phyloP scores from a whole-genome alignment of 768 basidiomycete species.

The Tephrocybe sp. region DNA sequence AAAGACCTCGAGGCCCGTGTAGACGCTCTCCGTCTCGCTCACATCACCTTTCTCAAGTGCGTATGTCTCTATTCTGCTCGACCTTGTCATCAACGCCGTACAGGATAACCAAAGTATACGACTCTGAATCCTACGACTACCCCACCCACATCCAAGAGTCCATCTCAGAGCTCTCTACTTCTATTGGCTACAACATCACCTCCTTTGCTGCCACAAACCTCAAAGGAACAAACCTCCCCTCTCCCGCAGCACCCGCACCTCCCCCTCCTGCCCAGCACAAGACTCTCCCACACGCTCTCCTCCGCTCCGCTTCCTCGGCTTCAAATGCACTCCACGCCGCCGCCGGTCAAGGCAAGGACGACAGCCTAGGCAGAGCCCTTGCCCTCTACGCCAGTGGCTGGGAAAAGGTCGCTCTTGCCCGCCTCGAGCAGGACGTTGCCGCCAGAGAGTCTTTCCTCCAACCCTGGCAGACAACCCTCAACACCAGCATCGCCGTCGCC shows the following conservation, averaged over 20 bases:
- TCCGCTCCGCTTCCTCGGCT: constrained; percentile 72
- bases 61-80: constrained; percentile 16
- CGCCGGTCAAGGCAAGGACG: constrained; percentile 40
- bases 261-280: constrained; percentile 73
- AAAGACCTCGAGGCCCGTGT: constrained; percentile 93
- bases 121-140: constrained; percentile 85
- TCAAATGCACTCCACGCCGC: constrained; percentile 44
- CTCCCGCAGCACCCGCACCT: constrained; percentile 55
- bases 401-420: constrained; percentile 77
- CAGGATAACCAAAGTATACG: constrained; percentile 87
- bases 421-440: constrained; percentile 74
- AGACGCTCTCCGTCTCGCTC: constrained; percentile 82
- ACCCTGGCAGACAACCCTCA: constrained; percentile 87
- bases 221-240: constrained; percentile 84
- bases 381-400: constrained; percentile 77
- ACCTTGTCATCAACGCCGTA: background rate
- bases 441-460: constrained; percentile 67
- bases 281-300: constrained; percentile 93
- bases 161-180: constrained; percentile 64
- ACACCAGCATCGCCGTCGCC: constrained; percentile 80
- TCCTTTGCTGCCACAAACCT: constrained; percentile 86
- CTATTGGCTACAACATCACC: constrained; percentile 71
- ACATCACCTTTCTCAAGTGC: constrained; percentile 75
- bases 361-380: constrained; percentile 76
- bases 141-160: constrained; percentile 87